These are phyloP conservation scores for Zymoseptoria ardabiliae DNA, from an alignment of 2,329 filamentous ascomycete genomes.

Conservation along the genomic window DNA sequence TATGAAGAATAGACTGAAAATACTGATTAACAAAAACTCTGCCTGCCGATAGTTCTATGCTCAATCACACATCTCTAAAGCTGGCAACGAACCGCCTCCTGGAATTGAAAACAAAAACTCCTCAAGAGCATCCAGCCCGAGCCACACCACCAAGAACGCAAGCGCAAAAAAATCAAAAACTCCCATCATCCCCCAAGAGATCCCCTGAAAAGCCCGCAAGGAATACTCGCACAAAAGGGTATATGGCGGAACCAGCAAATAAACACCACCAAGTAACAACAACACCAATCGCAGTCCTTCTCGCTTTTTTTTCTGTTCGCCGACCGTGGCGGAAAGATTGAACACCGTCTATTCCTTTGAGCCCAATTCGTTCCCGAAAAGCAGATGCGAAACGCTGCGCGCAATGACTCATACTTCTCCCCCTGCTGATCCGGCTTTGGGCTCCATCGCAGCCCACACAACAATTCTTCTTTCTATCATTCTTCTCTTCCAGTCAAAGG, in stretches of 20 bases:
- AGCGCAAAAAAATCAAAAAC: neutral
- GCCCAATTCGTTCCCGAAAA: neutral
- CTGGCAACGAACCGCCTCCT: neutral
- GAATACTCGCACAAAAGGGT: neutral
- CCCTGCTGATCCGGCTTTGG: neutral
- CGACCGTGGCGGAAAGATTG: neutral
- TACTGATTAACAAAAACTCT: neutral
- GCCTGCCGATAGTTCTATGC: neutral
- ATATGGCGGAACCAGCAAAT: neutral
- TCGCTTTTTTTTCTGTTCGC: neutral
- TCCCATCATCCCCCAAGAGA: neutral
- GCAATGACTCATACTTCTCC: neutral
- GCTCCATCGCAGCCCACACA: neutral
- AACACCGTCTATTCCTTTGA: neutral
- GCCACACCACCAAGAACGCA: neutral
- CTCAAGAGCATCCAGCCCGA: neutral
- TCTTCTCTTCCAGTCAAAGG: neutral
- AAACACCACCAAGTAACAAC: neutral
- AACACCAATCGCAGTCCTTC: neutral
- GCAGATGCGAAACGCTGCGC: neutral
- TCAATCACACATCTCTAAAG: neutral
- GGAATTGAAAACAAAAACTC: neutral
- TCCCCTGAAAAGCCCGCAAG: neutral
- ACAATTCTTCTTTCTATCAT: neutral
- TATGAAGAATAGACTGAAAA: neutral